Evolutionary conservation across 805 yeast genomes (phyloP), one percentile per base, ranked within the genome.

Genomic region (Myxozyma monticola): DNA sequence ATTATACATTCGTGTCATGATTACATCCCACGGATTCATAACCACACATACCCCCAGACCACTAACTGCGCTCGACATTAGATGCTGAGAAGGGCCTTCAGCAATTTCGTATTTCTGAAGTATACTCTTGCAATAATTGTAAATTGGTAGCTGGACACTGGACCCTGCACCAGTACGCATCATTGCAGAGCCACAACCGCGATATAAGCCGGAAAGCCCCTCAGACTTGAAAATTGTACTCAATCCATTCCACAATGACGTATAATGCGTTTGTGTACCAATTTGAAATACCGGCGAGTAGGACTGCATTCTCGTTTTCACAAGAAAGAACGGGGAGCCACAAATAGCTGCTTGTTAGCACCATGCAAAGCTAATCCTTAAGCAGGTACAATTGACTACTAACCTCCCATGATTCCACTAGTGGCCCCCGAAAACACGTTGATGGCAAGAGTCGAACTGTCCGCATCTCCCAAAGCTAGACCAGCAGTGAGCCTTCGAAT

Each of bases 1-100:
- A 70, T 93, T 93, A 71, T 91, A 93, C 67, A 93, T 84, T 72
- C 99, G 80, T 1, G 99, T 93, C 70, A 93, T 74, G 45, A 93
- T 78, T 38, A 93, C 98, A 69, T 93, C 99, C 80, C 96, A 89
- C 14, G 99, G 98, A 67, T 90, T 93, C 97, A 93, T 91, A 28
- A 88, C 96, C 18, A 90, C 74, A 44, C 95, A 90, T 28, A 93
- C 98, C 61, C 96, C 96, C 35, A 89, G 66, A 38, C 99, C 99
- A 6, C 96, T 83, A 56, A 77, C 71, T 0, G 90, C 80, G 37
- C 89, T 80, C 1, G 96, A 80, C 9, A 77, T 63, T 55, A 91
- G 75, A 67, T 89, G 96, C 53, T 86, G 71, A 1, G 76, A 73
- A 1, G 90, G 76, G 28, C 90, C 88, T 35, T 84, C 85, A 4